Base-by-base conservation (phyloP, 2,329 filamentous ascomycete species). In the Lojkania enalia region DNA sequence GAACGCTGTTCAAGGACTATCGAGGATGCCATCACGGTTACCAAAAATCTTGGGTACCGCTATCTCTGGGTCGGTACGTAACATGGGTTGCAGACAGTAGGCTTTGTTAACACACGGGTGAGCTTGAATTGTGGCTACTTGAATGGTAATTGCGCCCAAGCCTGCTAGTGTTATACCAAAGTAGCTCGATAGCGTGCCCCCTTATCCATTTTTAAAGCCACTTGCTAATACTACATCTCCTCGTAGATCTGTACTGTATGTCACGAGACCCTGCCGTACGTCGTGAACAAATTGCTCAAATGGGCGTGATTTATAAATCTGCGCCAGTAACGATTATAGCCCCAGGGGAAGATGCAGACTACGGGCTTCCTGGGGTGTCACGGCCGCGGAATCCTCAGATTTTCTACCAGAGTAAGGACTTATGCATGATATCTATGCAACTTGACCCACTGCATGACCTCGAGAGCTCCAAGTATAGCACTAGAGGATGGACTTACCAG, bases 271-370 rank as follows among this genome's bases (percentile, higher is more conserved):
- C 25, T 9, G n/a, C 14, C 15, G 20, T 33, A 7, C 18, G 39
- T 2, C 35, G 41, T 15, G 3, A 2, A 5, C 44, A 51, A 21
- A 44, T 51, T n/a, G 32, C 31, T 11, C 35, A 39, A 7, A 48
- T 51, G 44, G 44, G 44, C 16, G 3, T 42, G 2, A 44, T 48
- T 7, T 48, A 48, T 14, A 15, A 27, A 5, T 11, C 18, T 11
- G 44, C 48, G 15, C 5, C 14, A 12, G 5, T 44, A 6, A 51
- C 44, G 7, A 44, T 48, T n/a, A 38, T 45, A 5, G 45, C 44
- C 12, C 36, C 44, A 4, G 42, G 40, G 5, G 49, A 60, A 4
- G 41, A 63, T 16, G 51, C 64, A 1, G 18, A 13, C 1, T 37
- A 44, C 21, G 44, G 48, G 5, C 44, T 48, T 13, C 40, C 40